Evolutionary conservation across 208 protist genomes (phyloP).

Genomic region (Vickermania spadyakhi): DNA sequence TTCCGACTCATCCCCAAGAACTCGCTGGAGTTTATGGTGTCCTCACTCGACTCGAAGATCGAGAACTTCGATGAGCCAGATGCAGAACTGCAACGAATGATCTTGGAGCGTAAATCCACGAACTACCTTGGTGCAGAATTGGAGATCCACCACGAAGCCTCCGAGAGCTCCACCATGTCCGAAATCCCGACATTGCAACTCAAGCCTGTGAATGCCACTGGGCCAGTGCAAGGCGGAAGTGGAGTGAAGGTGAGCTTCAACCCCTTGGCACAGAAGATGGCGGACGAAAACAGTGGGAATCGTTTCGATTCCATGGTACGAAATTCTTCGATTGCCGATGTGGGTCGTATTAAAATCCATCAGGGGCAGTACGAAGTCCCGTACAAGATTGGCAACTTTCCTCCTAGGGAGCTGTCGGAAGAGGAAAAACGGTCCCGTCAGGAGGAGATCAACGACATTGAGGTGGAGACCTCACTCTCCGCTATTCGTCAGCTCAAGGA

Average conservation of each 20-base stretch:
- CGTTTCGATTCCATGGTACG: slow-evolving; percentile 7
- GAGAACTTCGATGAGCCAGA: slow-evolving; percentile 15
- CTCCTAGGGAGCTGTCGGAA: neutral
- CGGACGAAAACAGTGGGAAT: neutral
- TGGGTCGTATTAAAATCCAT: slow-evolving; percentile 11
- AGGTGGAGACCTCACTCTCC: slow-evolving; percentile 8
- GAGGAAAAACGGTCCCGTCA: slow-evolving; percentile 7
- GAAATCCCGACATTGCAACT: neutral
- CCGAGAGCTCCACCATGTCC: neutral
- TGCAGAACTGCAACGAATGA: slow-evolving; percentile 6
- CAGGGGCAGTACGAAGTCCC: slow-evolving; percentile 19
- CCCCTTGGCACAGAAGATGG: neutral
- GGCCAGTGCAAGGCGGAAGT: neutral
- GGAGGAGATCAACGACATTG: slow-evolving; percentile 7
- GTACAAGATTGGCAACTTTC: slow-evolving; percentile 8
- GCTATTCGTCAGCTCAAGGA: slow-evolving; percentile 1
- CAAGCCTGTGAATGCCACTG: neutral
- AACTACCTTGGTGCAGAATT: neutral
- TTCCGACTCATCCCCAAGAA: slow-evolving; percentile 23
- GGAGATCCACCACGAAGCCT: neutral
- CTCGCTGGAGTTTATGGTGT: slow-evolving; percentile 10
- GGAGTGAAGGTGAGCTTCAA: neutral
- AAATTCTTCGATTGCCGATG: slow-evolving; percentile 12
- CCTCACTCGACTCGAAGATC: neutral
- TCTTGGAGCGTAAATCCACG: slow-evolving; percentile 1